Evolutionary conservation across 2,329 filamentous ascomycete species (phyloP).

Genomic region (Pezicula neosporulosa): DNA sequence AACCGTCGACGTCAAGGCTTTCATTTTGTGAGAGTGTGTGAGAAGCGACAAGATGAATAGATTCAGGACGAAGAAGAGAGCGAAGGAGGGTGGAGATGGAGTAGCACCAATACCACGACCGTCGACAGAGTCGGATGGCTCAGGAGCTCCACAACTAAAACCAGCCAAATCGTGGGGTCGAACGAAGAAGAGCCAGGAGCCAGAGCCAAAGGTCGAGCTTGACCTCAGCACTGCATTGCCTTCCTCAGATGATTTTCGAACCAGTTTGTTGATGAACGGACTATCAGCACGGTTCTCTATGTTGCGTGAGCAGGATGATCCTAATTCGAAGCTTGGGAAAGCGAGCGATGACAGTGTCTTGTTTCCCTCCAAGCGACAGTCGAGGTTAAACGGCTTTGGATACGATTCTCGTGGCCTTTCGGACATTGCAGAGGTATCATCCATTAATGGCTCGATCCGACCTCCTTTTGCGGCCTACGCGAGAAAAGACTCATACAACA

Average conservation of each 20-base stretch:
- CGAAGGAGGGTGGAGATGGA: slow-evolving; percentile 48
- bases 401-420: slow-evolving; percentile 50
- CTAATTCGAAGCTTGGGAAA: slow-evolving; percentile 83
- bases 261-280: slow-evolving; percentile 92
- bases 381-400: slow-evolving; percentile 66
- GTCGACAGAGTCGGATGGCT: slow-evolving; percentile 52
- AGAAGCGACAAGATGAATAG: slow-evolving; percentile 62
- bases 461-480: slow-evolving; percentile 55
- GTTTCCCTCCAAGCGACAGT: slow-evolving; percentile 70
- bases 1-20: neutral
- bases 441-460: slow-evolving; percentile 60
- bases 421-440: slow-evolving; percentile 90
- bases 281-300: slow-evolving; percentile 95
- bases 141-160: slow-evolving; percentile 19
- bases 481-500: slow-evolving; percentile 62
- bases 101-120: slow-evolving; percentile 40
- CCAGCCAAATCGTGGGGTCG: slow-evolving; percentile 53
- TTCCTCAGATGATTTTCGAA: slow-evolving; percentile 84
- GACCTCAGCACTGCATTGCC: slow-evolving; percentile 75
- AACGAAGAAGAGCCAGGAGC: slow-evolving; percentile 50
- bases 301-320: slow-evolving; percentile 92
- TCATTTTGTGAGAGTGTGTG: slow-evolving; percentile 4
- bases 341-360: slow-evolving; percentile 94
- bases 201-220: slow-evolving; percentile 59
- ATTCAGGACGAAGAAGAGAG: slow-evolving; percentile 71